These are phyloP conservation scores for Rosa hybrid DNA, from an alignment of 331 rosid genomes.

Conservation along the genomic window DNA sequence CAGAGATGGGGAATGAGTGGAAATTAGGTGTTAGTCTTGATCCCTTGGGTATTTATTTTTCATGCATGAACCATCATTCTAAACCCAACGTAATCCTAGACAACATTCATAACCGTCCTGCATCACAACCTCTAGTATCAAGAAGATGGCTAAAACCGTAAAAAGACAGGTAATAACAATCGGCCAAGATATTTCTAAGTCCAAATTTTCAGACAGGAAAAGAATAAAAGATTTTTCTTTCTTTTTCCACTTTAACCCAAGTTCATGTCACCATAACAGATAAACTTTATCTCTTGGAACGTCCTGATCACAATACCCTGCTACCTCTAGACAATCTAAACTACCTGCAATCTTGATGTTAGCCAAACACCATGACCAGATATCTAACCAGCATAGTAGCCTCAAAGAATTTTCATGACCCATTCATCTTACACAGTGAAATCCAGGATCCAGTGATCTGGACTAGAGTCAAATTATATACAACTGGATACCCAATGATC, in stretches of 20 bases:
- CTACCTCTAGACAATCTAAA: not conserved
- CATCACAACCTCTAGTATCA: not conserved
- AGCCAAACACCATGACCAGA: not conserved
- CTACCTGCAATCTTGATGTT: not conserved
- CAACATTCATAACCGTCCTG: not conserved
- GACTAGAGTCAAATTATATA: not conserved
- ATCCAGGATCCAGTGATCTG: not conserved
- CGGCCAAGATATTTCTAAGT: not conserved
- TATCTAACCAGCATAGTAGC: not conserved
- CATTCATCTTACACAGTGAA: not conserved
- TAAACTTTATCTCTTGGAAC: not conserved
- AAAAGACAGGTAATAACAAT: not conserved
- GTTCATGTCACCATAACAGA: not conserved
- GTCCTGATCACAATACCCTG: not conserved
- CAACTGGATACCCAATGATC: not conserved
- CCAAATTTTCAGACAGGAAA: not conserved
- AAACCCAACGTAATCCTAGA: not conserved
- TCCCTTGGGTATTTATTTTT: not conserved
- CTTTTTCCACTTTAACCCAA: not conserved
- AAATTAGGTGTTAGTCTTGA: not conserved
- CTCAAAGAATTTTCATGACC: not conserved
- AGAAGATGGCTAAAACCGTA: not conserved
- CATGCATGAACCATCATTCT: not conserved
- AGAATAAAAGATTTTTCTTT: not conserved
- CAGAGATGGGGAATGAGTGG: not conserved